Evolutionary conservation across 116 monocot genomes (phyloP).

Genomic region (Thalassia testudinum): DNA sequence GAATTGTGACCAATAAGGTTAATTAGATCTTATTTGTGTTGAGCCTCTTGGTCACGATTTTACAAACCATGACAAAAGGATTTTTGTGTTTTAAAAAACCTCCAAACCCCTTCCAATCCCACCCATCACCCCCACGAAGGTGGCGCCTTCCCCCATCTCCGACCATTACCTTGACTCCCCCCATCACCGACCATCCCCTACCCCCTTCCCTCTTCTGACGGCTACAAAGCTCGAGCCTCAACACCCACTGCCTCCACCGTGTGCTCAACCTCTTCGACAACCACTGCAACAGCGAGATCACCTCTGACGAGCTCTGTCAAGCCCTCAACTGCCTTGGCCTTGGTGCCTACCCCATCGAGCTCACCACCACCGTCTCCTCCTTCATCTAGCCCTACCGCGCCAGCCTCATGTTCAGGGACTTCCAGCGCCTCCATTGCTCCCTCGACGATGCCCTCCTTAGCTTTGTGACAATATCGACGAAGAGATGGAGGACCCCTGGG

Average conservation of each 20-base stretch:
- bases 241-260: constrained; percentile 56
- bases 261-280: constrained; percentile 75
- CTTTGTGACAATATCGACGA: background rate
- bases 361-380: constrained; percentile 18
- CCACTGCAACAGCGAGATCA: constrained; percentile 61
- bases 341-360: constrained; percentile 20
- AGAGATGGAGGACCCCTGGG: constrained; percentile 19
- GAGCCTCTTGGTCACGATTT: no score
- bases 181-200: no score
- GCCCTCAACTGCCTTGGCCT: constrained; percentile 66
- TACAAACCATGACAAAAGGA: no score
- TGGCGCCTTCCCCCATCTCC: background rate
- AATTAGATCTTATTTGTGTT: no score
- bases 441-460: constrained; percentile 54
- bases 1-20: no score
- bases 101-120: no score
- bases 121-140: no score
- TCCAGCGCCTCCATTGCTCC: constrained; percentile 43
- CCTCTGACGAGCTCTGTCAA: constrained; percentile 33
- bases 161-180: constrained; percentile 5
- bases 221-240: constrained; percentile 49
- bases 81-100: no score
- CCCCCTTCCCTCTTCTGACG: no score
- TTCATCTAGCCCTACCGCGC: constrained; percentile 17
- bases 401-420: constrained; percentile 53